Evolutionary conservation across 805 yeast genomes (phyloP), one percentile per base, ranked within the genome.

Genomic region (Kluyveromyces starmeri): DNA sequence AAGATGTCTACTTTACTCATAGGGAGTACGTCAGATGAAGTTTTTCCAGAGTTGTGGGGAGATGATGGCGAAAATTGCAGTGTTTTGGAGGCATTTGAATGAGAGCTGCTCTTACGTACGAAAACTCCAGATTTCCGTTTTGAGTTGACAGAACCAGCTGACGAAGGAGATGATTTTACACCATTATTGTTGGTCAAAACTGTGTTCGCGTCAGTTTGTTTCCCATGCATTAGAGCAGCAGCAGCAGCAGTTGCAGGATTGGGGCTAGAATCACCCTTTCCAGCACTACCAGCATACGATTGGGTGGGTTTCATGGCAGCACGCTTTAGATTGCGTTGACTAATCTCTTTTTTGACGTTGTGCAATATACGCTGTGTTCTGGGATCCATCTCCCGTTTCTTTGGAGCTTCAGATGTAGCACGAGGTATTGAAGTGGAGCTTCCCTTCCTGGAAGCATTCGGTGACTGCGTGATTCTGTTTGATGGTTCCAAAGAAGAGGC

Each of bases 1-100:
- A 75, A 71, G 26, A 67, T 51, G 48, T 80, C 86, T 6, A 75
- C 45, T 11, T 70, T 62, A 1, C 71, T 63, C 56, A 71, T 52
- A 7, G 78, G 70, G 0, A 71, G 60, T 0, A 69, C 58, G 20
- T 37, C 23, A 25, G 32, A 14, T 5, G 36, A 7, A 10, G 26
- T 39, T 37, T 37, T 29, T 19, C 18, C 8, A 8, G 23, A 15
- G 9, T 17, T 8, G 6, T 32, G 34, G 4, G 39, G 21, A 4
- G 35, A 12, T n/a, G 24, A 25, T 9, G 39, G 27, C 20, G n/a
- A 28, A n/a, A n/a, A n/a, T 10, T 15, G 18, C 3, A 22, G 9
- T 7, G 20, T 7, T 12, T 20, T 23, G 9, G 38, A 21, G 9
- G 22, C 13, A 9, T 16, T 19, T 9, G 27, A 18, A 7, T 17